Evolutionary conservation across 2,329 filamentous ascomycete species (phyloP).

Genomic region (Delphinella strobiligena): DNA sequence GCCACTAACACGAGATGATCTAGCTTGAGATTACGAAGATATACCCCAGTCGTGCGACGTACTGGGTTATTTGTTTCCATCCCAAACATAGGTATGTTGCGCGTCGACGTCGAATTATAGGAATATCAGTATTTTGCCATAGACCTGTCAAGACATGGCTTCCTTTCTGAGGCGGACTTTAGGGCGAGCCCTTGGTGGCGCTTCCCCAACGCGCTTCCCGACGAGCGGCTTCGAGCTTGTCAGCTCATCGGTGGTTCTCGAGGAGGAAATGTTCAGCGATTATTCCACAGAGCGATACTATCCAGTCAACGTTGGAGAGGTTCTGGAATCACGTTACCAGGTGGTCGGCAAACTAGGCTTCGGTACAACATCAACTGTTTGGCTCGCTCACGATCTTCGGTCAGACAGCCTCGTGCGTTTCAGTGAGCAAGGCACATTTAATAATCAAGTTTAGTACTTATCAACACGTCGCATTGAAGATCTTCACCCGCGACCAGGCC

Average conservation of each 20-base stretch:
- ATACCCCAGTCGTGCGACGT: too few species aligned
- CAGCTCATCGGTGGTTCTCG: constrained; percentile 1
- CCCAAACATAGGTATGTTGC: too few species aligned
- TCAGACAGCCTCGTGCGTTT: constrained; percentile 10
- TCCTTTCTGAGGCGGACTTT: background rate
- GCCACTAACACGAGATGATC: too few species aligned
- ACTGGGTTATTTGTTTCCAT: too few species aligned
- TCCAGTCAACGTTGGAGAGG: constrained; percentile 20
- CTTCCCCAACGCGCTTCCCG: background rate
- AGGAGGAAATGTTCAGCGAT: constrained; percentile 10
- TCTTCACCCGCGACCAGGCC: background rate
- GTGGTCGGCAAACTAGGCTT: constrained; percentile 15
- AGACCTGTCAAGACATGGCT: background rate
- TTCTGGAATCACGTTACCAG: constrained; percentile 14
- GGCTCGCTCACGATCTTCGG: constrained; percentile 13
- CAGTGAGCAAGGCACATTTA: too few species aligned
- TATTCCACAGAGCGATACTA: constrained; percentile 18
- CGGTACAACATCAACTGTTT: constrained; percentile 12
- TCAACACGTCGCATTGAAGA: constrained; percentile 10
- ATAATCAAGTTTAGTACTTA: background rate
- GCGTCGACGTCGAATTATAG: too few species aligned
- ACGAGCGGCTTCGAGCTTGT: background rate
- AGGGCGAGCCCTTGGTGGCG: background rate
- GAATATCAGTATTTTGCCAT: too few species aligned
- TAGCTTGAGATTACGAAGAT: too few species aligned